phyloP scores from a whole-genome alignment of 192 early-diverging fungal genomes.

The Entomortierella parvispora region DNA sequence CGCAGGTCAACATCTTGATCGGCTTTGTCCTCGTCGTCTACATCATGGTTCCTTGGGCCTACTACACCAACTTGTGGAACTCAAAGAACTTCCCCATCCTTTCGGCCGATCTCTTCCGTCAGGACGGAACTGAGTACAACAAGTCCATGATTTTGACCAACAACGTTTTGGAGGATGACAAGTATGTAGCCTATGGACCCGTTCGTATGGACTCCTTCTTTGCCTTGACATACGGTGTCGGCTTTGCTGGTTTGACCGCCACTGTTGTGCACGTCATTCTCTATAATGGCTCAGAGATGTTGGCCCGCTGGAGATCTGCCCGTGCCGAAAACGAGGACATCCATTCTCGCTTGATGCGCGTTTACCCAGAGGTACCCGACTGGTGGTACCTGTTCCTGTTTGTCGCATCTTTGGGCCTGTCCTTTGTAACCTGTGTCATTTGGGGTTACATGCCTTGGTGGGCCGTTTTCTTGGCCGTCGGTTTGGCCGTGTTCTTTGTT shows the following conservation, averaged over 20 bases:
- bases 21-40: constrained; percentile 62
- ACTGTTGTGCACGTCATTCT: constrained; percentile 67
- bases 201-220: constrained; percentile 61
- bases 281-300: constrained; percentile 69
- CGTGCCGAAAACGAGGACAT: constrained; percentile 66
- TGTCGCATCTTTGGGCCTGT: constrained; percentile 50
- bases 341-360: constrained; percentile 76
- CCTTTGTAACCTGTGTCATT: constrained; percentile 58
- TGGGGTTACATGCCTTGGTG: constrained; percentile 80
- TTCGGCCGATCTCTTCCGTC: constrained; percentile 46
- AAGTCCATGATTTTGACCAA: constrained; percentile 45
- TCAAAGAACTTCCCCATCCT: constrained; percentile 55
- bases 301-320: constrained; percentile 47
- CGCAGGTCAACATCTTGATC: constrained; percentile 59
- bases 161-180: constrained; percentile 38
- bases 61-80: constrained; percentile 62
- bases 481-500: constrained; percentile 70
- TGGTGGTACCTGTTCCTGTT: constrained; percentile 68
- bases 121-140: constrained; percentile 48
- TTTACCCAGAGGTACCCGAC: constrained; percentile 76
- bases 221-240: constrained; percentile 61
- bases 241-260: constrained; percentile 65
- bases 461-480: constrained; percentile 72
- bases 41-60: constrained; percentile 63
- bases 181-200: constrained; percentile 55